phyloP scores from a whole-genome alignment of 2,329 filamentous ascomycete genomes.

The Exophiala viscosa region DNA sequence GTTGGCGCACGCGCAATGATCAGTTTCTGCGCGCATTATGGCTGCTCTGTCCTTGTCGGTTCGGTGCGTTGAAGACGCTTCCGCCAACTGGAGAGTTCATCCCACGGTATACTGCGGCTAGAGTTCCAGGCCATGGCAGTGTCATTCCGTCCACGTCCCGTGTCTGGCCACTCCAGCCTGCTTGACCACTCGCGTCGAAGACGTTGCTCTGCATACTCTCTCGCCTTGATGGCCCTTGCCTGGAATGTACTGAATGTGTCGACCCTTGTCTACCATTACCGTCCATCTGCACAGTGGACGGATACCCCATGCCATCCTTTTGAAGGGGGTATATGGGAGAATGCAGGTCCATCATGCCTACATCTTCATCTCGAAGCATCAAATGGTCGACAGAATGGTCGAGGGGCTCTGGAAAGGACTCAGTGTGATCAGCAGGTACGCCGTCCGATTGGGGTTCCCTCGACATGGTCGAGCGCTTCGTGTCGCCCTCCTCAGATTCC shows the following conservation, averaged over 20 bases:
- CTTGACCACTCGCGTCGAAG: neutral
- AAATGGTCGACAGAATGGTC: slow-evolving; percentile 6
- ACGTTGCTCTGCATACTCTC: neutral
- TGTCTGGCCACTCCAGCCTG: slow-evolving; percentile 4
- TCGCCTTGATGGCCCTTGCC: neutral
- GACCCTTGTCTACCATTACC: neutral
- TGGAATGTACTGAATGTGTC: neutral
- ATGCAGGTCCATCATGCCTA: slow-evolving; percentile 4
- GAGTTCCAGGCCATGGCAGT: slow-evolving; percentile 20
- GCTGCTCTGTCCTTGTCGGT: neutral
- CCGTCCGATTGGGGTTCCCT: neutral
- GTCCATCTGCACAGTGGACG: neutral
- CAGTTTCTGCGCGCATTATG: too few relatives aligned
- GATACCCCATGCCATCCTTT: slow-evolving; percentile 3
- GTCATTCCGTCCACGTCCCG: neutral
- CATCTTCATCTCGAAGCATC: slow-evolving; percentile 9
- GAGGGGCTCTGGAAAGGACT: neutral
- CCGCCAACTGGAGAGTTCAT: neutral
- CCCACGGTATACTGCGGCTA: slow-evolving; percentile 12
- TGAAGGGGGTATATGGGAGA: slow-evolving; percentile 3
- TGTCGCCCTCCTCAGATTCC: neutral
- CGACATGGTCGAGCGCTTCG: neutral
- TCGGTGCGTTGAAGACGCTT: slow-evolving; percentile 1
- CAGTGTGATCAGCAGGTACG: neutral
- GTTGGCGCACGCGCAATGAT: neutral